Base-by-base conservation (phyloP, 176 grass and related monocot species). In the Alloteropsis semialata region DNA sequence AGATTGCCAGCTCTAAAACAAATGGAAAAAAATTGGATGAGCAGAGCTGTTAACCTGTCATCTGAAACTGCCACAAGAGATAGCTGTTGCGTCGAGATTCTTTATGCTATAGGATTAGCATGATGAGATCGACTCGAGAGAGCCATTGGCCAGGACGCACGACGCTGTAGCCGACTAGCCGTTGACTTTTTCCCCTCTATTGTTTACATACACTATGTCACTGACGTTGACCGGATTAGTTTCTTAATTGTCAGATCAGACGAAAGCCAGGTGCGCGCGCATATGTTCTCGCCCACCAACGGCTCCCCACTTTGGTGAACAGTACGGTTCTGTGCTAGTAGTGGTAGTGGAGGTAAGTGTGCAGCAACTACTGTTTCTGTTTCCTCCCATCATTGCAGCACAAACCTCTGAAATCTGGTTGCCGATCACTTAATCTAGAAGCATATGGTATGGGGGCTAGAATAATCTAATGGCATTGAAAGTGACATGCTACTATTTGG, bases 371-470 rank as follows among this genome's bases (percentile, higher is more conserved):
- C 65, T 79, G 51, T 62, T 74, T 36, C 34, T n/a, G 43, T 3
- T 54, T 53, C 43, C 44, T 42, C 60, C 46, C 71, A 72, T 85
- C 32, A 72, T 79, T 72, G 84, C 65, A 62, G 44, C 43, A 55
- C 33, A 72, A 63, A 72, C 76, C 76, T 43, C 66, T 43, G 53
- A 21, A 44, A 53, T 42, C 13, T 34, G 30, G 1, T 25, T 2
- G 18, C 33, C 4, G 66, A 73, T 73, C 55, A 65, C 44, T 73
- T 65, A 70, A 85, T 69, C 32, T 84, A 84, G 16, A 78, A 30
- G 51, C 3, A 43, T 46, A 65, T 18, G 10, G 19, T 43, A 81
- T 69, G 30, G 28, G 1, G 21, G 30, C 22, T 38, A 39, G 25
- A 33, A 3, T 63, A 63, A 25, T 57, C 8, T 61, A 2, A 2